These are phyloP conservation scores for Podospora tetraspora DNA, from an alignment of 495 filamentous ascomycete species.

Conservation along the genomic window DNA sequence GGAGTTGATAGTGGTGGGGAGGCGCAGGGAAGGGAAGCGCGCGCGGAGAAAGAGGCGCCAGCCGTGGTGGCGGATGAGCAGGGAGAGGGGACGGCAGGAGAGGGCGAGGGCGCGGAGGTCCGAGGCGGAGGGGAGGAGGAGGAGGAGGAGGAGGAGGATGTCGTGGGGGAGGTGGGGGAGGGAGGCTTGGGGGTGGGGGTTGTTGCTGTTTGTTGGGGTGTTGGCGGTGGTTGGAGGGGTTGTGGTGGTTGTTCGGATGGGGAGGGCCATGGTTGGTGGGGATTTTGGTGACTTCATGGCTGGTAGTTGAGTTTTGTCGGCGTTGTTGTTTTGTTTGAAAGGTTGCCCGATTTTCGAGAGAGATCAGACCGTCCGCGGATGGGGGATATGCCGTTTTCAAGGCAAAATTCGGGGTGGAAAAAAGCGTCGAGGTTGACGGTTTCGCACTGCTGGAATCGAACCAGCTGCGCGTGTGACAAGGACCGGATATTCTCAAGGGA, in stretches of 20 bases:
- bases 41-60: conserved; percentile 41
- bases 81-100: conserved; percentile 27
- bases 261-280: neutral
- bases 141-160: conserved; percentile 35
- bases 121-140: conserved; percentile 34
- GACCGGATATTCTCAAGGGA: neutral
- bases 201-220: no score
- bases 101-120: conserved; percentile 32
- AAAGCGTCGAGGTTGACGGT: neutral
- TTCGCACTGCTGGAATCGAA: neutral
- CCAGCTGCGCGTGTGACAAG: neutral
- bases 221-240: neutral
- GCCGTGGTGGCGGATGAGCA: conserved; percentile 29
- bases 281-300: neutral
- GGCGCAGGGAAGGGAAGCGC: conserved; percentile 32
- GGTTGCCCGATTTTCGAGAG: neutral
- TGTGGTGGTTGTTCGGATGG: neutral
- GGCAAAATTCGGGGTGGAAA: neutral
- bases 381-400: neutral
- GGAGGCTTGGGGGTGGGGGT: neutral
- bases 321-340: neutral
- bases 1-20: conserved; percentile 13
- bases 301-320: neutral
- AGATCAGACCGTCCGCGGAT: neutral
- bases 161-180: conserved; percentile 34